A percentile compares a stretch with the other conserved stretches of the same genome.
Evolutionary conservation across 2,329 filamentous ascomycete genomes (phyloP).

Genomic region (Aspergillus phoenicis): DNA sequence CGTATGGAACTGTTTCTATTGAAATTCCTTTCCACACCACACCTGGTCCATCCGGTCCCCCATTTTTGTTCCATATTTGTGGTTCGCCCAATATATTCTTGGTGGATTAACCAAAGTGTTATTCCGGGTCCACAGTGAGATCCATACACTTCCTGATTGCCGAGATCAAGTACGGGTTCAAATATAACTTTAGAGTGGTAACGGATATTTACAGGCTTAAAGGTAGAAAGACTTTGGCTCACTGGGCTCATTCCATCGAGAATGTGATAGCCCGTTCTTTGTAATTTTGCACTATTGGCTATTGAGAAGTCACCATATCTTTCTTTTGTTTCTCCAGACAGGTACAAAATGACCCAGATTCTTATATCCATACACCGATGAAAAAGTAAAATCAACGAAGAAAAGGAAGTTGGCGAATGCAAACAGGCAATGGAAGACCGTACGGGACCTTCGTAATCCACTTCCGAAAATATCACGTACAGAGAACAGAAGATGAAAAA

Average conservation of each 20-base stretch:
- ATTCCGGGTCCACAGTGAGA: too few species aligned
- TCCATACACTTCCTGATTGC: too few species aligned
- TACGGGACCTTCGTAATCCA: not conserved
- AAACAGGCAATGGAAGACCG: slow-evolving; percentile 10
- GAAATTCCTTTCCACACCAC: too few species aligned
- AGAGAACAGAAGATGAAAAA: slow-evolving; percentile 4
- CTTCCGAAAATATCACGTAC: slow-evolving; percentile 1
- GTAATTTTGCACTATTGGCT: not conserved
- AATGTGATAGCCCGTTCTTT: not conserved
- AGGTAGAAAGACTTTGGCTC: not conserved
- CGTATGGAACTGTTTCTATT: too few species aligned
- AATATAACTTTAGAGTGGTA: too few species aligned
- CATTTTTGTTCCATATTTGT: too few species aligned
- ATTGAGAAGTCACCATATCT: not conserved
- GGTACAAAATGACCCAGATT: slow-evolving; percentile 11
- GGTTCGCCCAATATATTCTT: too few species aligned
- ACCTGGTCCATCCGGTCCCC: too few species aligned
- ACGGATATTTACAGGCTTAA: too few species aligned
- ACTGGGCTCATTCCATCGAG: not conserved
- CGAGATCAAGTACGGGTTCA: too few species aligned
- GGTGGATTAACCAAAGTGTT: too few species aligned
- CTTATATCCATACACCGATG: slow-evolving; percentile 15
- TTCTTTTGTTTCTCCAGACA: slow-evolving; percentile 10
- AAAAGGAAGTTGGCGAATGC: slow-evolving; percentile 8
- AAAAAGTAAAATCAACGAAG: slow-evolving; percentile 5